Conservation (phyloP, 2,329 filamentous ascomycete genomes). For the Aureobasidium zeae region DNA sequence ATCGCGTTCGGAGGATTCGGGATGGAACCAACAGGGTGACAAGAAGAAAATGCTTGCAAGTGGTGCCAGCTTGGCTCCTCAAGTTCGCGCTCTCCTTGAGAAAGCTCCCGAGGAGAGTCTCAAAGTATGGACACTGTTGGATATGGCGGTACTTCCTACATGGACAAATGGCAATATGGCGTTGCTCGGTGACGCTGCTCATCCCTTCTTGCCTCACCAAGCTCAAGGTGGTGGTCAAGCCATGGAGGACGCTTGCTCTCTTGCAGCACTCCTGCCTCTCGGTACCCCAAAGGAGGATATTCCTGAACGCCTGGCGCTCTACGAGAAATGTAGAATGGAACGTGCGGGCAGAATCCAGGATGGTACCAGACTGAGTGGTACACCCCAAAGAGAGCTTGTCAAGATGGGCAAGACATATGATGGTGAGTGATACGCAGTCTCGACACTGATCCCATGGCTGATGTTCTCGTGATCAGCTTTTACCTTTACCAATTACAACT, state of each 20-base stretch:
- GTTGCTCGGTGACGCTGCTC: constrained; percentile 57
- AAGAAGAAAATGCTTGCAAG: constrained; percentile 33
- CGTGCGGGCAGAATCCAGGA: constrained; percentile 51
- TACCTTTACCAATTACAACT: constrained; percentile 24
- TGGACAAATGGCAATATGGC: constrained; percentile 49
- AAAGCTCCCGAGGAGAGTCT: constrained; percentile 32
- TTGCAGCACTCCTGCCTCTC: constrained; percentile 47
- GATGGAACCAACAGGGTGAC: constrained; percentile 32
- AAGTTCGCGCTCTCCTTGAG: constrained; percentile 29
- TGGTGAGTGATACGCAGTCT: background rate
- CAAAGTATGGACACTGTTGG: constrained; percentile 51
- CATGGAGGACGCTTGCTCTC: constrained; percentile 56
- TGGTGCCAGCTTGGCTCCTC: constrained; percentile 31
- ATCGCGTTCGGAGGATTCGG: constrained; percentile 20
- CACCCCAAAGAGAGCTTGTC: constrained; percentile 34
- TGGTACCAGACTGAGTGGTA: constrained; percentile 45
- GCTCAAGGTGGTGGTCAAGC: constrained; percentile 55
- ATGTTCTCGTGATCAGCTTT: constrained; percentile 16
- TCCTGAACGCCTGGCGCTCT: constrained; percentile 46
- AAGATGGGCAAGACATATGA: constrained; percentile 17
- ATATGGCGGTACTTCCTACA: constrained; percentile 50
- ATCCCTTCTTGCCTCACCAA: constrained; percentile 57
- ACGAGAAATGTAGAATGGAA: constrained; percentile 49
- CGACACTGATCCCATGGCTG: background rate
- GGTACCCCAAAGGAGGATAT: constrained; percentile 41